Base-by-base conservation (phyloP, 176 grass and related monocot species). In the Thinopyrum elongatum region DNA sequence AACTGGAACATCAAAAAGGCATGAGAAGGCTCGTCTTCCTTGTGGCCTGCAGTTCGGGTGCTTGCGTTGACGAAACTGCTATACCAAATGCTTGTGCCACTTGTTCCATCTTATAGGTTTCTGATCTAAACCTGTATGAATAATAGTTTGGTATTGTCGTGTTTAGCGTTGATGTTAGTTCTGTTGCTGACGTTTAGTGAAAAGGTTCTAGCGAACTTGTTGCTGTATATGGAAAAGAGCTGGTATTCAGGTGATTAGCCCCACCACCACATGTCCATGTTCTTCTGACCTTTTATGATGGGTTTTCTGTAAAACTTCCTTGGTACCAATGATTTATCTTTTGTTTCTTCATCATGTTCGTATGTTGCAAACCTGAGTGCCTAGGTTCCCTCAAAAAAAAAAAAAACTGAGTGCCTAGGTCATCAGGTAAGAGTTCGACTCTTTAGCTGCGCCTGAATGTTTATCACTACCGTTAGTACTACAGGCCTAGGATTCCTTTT, bases 1-100 rank as follows among this genome's bases (percentile, higher is more conserved):
- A 96, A 87, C 39, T 96, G 97, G 97, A 94, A 93, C 73, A 94
- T 99, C 74, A 94, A 95, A 83, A 94, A 95, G 88, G 74, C 80
- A 3, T 90, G 87, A 93, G 35, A 41, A 31, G 8, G 15, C n/a
- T 76, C 15, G 87, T 59, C 66, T 76, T 80, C 28, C 1, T 39
- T 5, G 10, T 39, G n/a, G 22, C 36, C 5, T 70, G 29, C 77
- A 88, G 47, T 9, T 39, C 55, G 70, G 68, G 38, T 49, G 5
- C 19, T 41, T 81, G 21, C 22, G 2, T 41, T 87, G 19, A 31
- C 16, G 0, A 84, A 72, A 69, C 22, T 78, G 30, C 4, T 2
- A 42, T 68, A 68, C 17, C 44, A 68, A 16, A 25, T 39, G 67
- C 8, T 8, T 44, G 60, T 35, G 4, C n/a, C 31, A 36, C 14